Percentiles rank a stretch among this genome's conserved stretches.
Evolutionary conservation across 805 yeast species (phyloP).

Genomic region (Metschnikowia chrysomelidarum): DNA sequence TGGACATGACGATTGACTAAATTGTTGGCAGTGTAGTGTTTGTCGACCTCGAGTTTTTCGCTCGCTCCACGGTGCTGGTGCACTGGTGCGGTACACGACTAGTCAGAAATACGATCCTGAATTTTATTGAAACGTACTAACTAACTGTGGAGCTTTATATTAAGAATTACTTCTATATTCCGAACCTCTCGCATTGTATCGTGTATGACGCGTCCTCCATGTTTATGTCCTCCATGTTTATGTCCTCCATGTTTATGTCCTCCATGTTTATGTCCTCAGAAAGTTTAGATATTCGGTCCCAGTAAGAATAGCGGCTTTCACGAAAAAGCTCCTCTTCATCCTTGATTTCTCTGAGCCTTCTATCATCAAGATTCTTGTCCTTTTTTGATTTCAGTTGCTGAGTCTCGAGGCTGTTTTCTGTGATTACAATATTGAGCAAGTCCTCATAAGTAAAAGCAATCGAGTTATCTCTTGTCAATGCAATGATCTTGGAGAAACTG

Average conservation of each 20-base stretch:
- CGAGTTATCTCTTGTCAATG: slow-evolving; percentile 20
- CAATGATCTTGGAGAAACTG: slow-evolving; percentile 25
- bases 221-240: background rate
- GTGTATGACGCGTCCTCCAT: too few species aligned
- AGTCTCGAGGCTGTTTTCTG: slow-evolving; percentile 28
- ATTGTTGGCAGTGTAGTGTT: slow-evolving; percentile 3
- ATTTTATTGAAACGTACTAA: too few species aligned
- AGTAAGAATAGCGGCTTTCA: slow-evolving; percentile 34
- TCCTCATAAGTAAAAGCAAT: slow-evolving; percentile 22
- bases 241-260: background rate
- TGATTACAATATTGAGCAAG: slow-evolving; percentile 24
- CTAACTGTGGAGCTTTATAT: too few species aligned
- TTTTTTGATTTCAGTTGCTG: slow-evolving; percentile 13
- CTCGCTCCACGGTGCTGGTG: slow-evolving; percentile 12
- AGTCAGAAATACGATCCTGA: background rate
- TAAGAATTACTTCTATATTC: too few species aligned
- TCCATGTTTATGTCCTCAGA: slow-evolving; percentile 23
- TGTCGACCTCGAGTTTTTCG: slow-evolving; percentile 7
- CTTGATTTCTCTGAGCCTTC: slow-evolving; percentile 15
- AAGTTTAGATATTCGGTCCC: slow-evolving; percentile 30
- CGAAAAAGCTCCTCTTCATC: slow-evolving; percentile 17
- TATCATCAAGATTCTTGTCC: slow-evolving; percentile 9
- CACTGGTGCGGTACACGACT: background rate
- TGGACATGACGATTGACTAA: slow-evolving; percentile 25
- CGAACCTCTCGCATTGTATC: too few species aligned